These are phyloP conservation scores for Lenwebbia sp. DNA, from an alignment of 345 rosid species.

Conservation along the genomic window DNA sequence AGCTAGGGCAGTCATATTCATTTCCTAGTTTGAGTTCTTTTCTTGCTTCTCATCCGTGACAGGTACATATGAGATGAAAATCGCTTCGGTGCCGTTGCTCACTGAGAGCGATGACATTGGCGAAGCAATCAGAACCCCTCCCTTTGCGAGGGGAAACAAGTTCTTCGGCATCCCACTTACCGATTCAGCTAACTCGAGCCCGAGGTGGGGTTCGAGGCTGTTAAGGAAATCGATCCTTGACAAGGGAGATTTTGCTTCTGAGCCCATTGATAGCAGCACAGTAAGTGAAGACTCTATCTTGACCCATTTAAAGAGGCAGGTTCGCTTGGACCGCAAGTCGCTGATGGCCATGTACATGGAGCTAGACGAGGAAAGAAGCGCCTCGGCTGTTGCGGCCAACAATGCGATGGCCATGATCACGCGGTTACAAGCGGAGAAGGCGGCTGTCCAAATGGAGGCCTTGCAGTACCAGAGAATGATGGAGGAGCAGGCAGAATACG, in stretches of 20 bases:
- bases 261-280: conserved; percentile 16
- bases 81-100: conserved; percentile 21
- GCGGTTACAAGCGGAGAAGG: conserved; percentile 78
- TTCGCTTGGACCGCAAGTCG: conserved; percentile 70
- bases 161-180: conserved; percentile 66
- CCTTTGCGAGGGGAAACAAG: conserved; percentile 40
- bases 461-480: conserved; percentile 96
- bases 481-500: conserved; percentile 96
- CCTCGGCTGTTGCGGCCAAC: conserved; percentile 87
- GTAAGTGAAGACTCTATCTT: conserved; percentile 39
- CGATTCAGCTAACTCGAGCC: conserved; percentile 60
- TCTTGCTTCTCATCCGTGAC: background rate
- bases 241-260: conserved; percentile 34
- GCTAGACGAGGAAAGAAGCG: conserved; percentile 81
- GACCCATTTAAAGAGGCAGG: conserved; percentile 63
- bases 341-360: conserved; percentile 79
- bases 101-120: conserved; percentile 27
- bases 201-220: conserved; percentile 36
- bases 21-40: background rate
- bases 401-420: conserved; percentile 97
- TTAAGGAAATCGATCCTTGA: conserved; percentile 40
- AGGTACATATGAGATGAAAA: conserved; percentile 32
- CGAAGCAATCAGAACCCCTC: conserved; percentile 38
- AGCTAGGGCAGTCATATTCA: background rate
- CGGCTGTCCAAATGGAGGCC: conserved; percentile 95